Base-by-base conservation (phyloP, 2,329 filamentous ascomycete genomes). In the Orbilia blumenaviensis region DNA sequence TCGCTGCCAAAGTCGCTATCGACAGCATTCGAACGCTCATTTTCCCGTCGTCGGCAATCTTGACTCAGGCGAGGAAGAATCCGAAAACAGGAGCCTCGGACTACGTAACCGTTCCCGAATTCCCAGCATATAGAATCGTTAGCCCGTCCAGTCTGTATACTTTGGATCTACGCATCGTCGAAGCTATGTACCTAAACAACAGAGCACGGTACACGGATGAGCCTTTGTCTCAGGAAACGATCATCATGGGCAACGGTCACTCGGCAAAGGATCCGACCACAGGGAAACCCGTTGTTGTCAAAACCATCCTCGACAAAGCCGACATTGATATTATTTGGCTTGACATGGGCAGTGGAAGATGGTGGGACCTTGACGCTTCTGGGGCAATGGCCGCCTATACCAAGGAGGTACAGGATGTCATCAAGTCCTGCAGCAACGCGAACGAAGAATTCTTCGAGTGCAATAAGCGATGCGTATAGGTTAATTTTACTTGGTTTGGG, bases 231-330 rank as follows among this genome's bases (percentile, higher is more conserved):
- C 18, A 69, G 32, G 72, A 76, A 1, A 69, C 42, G 2, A 63
- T 76, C 32, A 76, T 76, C 2, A 76, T 76, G 72, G 72, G 72
- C 25, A 76, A 76, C 42, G 72, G 72, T 1, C 72, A 76, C 23
- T 76, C 72, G 12, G 72, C 38, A 1, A 76, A 76, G 36, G 72
- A 76, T 23, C 72, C 72, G 8, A 36, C 25, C 10, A 42, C 52
- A 21, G 48, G 48, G 6, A 76, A 69, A 38, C 72, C 72, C 1
- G 72, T 76, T n/a, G 72, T 76, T 4, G 72, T 76, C 25, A 48
- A 64, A 52, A 68, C 58, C 4, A 56, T 76, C 32, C 56, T 18
- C 16, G 72, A 76, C 27, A 76, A 64, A 50, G 36, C 48, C 2
- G 38, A 69, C 8, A 44, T 54, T 2, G 64, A 76, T 10, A 41